Conservation (phyloP, 352 stramenopile genomes). For the Globisporangium heterothallicum region DNA sequence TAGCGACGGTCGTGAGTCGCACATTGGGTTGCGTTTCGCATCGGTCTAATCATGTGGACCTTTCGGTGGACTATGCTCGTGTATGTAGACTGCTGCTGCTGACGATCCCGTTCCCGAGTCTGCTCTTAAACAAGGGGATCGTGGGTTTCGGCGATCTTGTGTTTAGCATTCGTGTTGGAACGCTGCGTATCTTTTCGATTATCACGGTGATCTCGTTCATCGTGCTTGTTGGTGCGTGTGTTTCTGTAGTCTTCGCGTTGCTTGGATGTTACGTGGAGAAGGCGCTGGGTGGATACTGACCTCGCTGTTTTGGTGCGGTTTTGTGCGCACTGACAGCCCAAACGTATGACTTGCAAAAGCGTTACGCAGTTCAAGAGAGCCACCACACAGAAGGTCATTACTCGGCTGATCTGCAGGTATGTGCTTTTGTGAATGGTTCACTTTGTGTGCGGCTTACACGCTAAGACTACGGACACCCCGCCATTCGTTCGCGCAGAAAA, state of each 20-base stretch:
- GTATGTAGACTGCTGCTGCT: conserved; percentile 59
- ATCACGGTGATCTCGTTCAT: conserved; percentile 75
- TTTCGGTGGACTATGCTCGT: too few relatives aligned
- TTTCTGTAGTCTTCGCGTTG: background rate
- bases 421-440: too few relatives aligned
- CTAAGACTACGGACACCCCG: too few relatives aligned
- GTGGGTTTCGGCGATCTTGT: conserved; percentile 70
- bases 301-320: background rate
- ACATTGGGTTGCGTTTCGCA: background rate
- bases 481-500: too few relatives aligned
- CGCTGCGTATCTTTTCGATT: conserved; percentile 65
- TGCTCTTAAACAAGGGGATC: conserved; percentile 56
- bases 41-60: too few relatives aligned
- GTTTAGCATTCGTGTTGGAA: conserved; percentile 71
- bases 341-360: conserved; percentile 79
- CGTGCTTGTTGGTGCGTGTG: conserved; percentile 32
- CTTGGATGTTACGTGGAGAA: too few relatives aligned
- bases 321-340: conserved; percentile 29
- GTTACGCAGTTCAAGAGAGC: conserved; percentile 32
- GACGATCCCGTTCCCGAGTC: conserved; percentile 68
- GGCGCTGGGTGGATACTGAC: too few relatives aligned
- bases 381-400: conserved; percentile 49
- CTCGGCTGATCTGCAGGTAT: conserved; percentile 63
- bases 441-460: too few relatives aligned
- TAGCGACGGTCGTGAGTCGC: background rate